phyloP scores from a whole-genome alignment of 352 stramenopile species.

The Phytophthora rubi region DNA sequence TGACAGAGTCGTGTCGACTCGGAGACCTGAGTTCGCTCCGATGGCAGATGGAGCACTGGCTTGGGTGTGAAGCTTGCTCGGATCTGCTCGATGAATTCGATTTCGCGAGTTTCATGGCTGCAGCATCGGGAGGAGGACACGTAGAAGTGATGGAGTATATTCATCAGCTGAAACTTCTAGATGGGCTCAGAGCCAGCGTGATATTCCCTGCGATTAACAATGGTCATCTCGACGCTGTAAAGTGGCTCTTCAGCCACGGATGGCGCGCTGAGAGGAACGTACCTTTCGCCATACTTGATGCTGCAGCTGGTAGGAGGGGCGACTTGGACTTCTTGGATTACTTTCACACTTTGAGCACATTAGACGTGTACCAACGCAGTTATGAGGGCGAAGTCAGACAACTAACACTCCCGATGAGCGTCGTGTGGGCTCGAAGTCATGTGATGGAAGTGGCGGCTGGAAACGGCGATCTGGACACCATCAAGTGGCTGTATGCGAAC shows the following conservation, averaged over 20 bases:
- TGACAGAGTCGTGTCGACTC: not conserved
- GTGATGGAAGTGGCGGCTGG: not conserved
- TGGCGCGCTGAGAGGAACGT: not conserved
- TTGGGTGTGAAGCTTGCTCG: not conserved
- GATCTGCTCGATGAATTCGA: not conserved
- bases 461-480: not conserved
- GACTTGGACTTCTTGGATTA: not conserved
- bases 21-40: not conserved
- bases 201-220: not conserved
- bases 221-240: not conserved
- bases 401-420: not conserved
- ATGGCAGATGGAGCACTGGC: not conserved
- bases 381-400: not conserved
- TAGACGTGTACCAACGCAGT: not conserved
- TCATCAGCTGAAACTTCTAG: not conserved
- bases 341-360: not conserved
- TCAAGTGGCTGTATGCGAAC: not conserved
- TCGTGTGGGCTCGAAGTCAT: not conserved
- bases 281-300: not conserved
- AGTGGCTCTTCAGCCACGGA: not conserved
- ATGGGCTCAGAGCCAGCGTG: not conserved
- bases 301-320: not conserved
- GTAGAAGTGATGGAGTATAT: not conserved
- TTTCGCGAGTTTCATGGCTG: not conserved
- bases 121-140: not conserved